Evolutionary conservation across 202 grass and related monocot genomes (phyloP), one percentile per base, ranked within the genome.

Genomic region (Setaria italica): DNA sequence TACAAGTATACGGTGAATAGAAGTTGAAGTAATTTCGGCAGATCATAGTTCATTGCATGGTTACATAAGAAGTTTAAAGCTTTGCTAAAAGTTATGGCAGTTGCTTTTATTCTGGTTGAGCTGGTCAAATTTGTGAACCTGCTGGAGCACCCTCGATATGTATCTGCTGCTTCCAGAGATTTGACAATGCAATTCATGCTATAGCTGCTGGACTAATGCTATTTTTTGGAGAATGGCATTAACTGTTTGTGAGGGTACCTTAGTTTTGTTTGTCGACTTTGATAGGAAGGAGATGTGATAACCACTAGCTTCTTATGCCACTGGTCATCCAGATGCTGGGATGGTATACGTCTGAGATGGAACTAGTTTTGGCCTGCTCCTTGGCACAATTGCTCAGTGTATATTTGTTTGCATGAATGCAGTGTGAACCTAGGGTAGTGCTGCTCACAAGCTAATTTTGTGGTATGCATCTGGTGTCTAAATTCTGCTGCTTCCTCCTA

Each of bases 351-450:
- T 59, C 41, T 62, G 62, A 84, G 68, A 60, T 57, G 45, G 63
- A 80, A 80, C 55, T 80, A 65, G 53, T 63, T 81, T 79, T 75
- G 46, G 48, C 46, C 39, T 67, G 62, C 70, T 84, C 8, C 34
- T 77, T 67, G 30, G 5, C 49, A 19, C 73, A 76, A 64, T 63
- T 33, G 29, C 30, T 81, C 12, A 8, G 30, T 13, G 58, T 84
- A 60, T 55, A 60, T 79, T 76, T 67, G 48, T 65, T 84, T 73
- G 67, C 17, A 84, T 47, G 60, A 76, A 74, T 75, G 56, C 51
- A 62, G 17, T 87, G 85, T 71, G 70, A 72, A 85, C 76, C 69
- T 87, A 84, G 81, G 25, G 9, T 88, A 85, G 82, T 64, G 19
- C 32, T 81, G 79, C 48, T 82, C 72, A 86, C 41, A 65, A 42